phyloP scores from a whole-genome alignment of 2,329 filamentous ascomycete species.

The Fusarium stilboides region DNA sequence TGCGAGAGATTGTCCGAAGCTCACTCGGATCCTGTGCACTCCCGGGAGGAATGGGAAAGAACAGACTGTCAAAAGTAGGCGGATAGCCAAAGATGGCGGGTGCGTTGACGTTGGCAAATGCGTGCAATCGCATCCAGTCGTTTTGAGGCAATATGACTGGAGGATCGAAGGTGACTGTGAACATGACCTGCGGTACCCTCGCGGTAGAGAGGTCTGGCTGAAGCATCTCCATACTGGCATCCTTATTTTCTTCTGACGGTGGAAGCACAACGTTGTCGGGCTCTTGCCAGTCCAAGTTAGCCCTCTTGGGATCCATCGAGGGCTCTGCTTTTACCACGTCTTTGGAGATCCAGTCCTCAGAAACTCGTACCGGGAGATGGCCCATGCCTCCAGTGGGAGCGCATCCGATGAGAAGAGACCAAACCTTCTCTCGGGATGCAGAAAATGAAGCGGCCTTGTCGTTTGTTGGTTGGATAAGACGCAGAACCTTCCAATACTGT shows the following conservation, averaged over 20 bases:
- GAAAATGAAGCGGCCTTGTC: conserved; percentile 57
- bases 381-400: conserved; percentile 62
- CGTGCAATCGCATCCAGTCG: conserved; percentile 74
- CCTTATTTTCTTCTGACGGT: conserved; percentile 61
- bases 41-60: conserved; percentile 68
- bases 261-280: conserved; percentile 75
- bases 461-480: conserved; percentile 60
- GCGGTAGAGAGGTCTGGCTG: conserved; percentile 61
- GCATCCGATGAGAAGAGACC: conserved; percentile 79
- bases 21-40: conserved; percentile 70
- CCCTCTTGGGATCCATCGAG: conserved; percentile 59
- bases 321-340: conserved; percentile 72
- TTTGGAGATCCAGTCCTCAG: conserved; percentile 80
- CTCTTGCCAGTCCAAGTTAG: conserved; percentile 79
- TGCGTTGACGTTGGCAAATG: conserved; percentile 65
- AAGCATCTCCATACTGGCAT: conserved; percentile 68
- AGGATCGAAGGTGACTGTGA: conserved; percentile 81
- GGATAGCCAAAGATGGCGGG: conserved; percentile 54
- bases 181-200: conserved; percentile 79
- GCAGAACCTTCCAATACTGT: conserved; percentile 82
- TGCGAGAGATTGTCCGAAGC: conserved; percentile 68
- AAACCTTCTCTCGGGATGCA: conserved; percentile 66
- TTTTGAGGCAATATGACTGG: conserved; percentile 78
- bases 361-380: conserved; percentile 76
- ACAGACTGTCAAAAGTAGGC: conserved; percentile 70